These are phyloP conservation scores for Vanrija humicola DNA, from an alignment of 1,284 basidiomycete species.

Conservation along the genomic window DNA sequence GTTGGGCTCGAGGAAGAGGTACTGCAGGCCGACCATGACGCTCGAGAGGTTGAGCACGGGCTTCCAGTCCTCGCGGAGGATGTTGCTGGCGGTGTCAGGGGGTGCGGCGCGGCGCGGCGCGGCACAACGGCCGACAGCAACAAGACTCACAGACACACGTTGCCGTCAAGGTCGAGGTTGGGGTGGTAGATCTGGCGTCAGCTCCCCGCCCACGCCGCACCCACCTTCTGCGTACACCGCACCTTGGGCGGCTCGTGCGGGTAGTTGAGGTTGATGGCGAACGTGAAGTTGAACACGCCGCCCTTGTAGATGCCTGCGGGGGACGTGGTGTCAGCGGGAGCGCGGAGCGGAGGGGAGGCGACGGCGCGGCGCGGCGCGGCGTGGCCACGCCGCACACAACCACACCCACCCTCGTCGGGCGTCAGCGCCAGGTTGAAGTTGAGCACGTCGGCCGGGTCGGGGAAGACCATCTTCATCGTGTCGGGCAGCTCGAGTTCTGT, in stretches of 20 bases:
- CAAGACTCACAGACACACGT: conserved; percentile 68
- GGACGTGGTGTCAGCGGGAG: conserved; percentile 1
- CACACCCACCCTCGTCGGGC: conserved; percentile 85
- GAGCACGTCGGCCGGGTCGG: conserved; percentile 86
- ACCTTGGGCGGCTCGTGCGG: conserved; percentile 99
- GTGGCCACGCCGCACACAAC: not conserved
- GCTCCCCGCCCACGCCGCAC: conserved; percentile 27
- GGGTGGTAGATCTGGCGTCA: conserved; percentile 88
- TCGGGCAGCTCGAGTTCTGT: conserved; percentile 93
- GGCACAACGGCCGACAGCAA: conserved; percentile 4
- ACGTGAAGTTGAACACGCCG: conserved; percentile 88
- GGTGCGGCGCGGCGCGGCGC: conserved; percentile 34
- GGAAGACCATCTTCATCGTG: conserved; percentile 93
- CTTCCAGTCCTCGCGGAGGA: conserved; percentile 99
- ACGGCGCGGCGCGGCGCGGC: not conserved
- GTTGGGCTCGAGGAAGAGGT: conserved; percentile 97
- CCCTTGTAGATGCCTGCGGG: conserved; percentile 94
- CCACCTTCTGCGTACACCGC: conserved; percentile 89
- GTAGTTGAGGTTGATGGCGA: conserved; percentile 95
- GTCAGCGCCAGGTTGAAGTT: conserved; percentile 94
- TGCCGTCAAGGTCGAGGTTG: conserved; percentile 95
- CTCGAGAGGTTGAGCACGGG: conserved; percentile 92
- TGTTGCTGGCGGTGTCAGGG: conserved; percentile 57
- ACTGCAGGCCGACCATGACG: conserved; percentile 96
- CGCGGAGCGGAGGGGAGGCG: too few species aligned